Percentiles rank a stretch among this genome's conserved stretches.
Evolutionary conservation across 169 alveolate species (phyloP).

Genomic region (Eimeria sp.): DNA sequence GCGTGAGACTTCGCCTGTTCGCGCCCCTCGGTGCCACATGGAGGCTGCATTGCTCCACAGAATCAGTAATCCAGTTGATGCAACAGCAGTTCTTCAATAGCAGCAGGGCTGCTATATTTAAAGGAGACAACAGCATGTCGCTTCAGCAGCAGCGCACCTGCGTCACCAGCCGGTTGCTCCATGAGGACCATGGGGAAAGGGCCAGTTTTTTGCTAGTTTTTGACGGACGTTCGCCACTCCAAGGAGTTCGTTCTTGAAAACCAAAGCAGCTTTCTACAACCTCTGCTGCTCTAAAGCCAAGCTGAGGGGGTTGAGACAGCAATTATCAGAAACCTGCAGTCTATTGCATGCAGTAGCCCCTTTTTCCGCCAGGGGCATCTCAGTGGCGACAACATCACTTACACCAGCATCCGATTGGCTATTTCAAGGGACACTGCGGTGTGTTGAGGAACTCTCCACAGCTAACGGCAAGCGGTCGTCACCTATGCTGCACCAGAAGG

Average conservation of each 20-base stretch:
- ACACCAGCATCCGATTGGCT: neutral
- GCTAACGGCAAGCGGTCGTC: neutral
- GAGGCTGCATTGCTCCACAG: slow-evolving; percentile 17
- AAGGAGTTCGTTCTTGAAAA: slow-evolving; percentile 1
- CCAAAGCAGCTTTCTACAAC: neutral
- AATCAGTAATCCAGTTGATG: neutral
- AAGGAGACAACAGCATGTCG: neutral
- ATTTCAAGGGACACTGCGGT: neutral
- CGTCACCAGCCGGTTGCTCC: slow-evolving; percentile 1
- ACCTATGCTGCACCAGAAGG: neutral
- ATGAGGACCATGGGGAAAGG: neutral
- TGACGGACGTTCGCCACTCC: slow-evolving; percentile 23
- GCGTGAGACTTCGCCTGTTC: neutral
- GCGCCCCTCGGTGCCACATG: neutral
- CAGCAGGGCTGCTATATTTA: slow-evolving; percentile 23
- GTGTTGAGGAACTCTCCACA: neutral
- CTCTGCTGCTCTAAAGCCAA: slow-evolving; percentile 15
- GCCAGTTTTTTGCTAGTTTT: slow-evolving; percentile 20
- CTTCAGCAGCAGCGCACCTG: slow-evolving; percentile 29
- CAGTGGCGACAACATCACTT: neutral
- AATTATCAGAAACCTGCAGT: neutral
- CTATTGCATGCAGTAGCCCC: neutral
- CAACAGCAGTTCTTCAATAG: neutral
- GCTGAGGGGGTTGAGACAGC: neutral
- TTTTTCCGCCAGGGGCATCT: neutral